A percentile compares a stretch with the other conserved stretches of the same genome.
phyloP scores from a whole-genome alignment of 805 yeast species.

The Candida schatavii region DNA sequence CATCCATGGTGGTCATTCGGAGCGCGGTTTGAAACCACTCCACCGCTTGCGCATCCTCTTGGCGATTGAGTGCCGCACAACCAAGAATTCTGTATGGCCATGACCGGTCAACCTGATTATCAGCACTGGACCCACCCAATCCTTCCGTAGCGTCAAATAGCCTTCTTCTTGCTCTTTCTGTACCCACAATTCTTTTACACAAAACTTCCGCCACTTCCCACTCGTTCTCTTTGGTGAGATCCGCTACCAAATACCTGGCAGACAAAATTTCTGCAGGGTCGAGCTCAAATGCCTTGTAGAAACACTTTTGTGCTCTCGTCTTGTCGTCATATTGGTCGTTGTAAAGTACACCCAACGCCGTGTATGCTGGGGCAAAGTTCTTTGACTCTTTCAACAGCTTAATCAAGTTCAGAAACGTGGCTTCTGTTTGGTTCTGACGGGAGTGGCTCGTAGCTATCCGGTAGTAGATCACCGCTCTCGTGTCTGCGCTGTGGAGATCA shows the following conservation, averaged over 20 bases:
- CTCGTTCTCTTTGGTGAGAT: conserved; percentile 63
- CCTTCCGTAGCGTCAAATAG: conserved; percentile 20
- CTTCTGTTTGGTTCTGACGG: conserved; percentile 24
- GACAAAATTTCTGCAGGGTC: conserved; percentile 75
- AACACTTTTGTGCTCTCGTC: conserved; percentile 78
- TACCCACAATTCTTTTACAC: conserved; percentile 60
- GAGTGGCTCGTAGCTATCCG: conserved; percentile 64
- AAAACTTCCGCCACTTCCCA: conserved; percentile 85
- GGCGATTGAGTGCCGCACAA: conserved; percentile 65
- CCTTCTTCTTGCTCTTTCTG: conserved; percentile 55
- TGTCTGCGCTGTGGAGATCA: conserved; percentile 51
- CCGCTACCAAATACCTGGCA: conserved; percentile 67
- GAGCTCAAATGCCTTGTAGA: conserved; percentile 83
- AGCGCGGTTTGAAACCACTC: conserved; percentile 87
- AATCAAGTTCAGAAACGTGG: conserved; percentile 58
- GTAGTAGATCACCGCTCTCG: conserved; percentile 65
- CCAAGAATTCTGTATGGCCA: conserved; percentile 95
- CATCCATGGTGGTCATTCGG: conserved; percentile 62
- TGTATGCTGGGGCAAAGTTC: conserved; percentile 73
- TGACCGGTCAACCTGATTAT: conserved; percentile 31
- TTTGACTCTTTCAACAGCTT: conserved; percentile 62
- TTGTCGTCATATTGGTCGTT: conserved; percentile 54
- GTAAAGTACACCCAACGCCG: conserved; percentile 78
- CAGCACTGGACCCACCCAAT: too few species aligned
- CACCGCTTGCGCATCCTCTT: conserved; percentile 74